Conservation (phyloP, 2,329 filamentous ascomycete genomes). For the Lasiodiplodia hormozganensis region DNA sequence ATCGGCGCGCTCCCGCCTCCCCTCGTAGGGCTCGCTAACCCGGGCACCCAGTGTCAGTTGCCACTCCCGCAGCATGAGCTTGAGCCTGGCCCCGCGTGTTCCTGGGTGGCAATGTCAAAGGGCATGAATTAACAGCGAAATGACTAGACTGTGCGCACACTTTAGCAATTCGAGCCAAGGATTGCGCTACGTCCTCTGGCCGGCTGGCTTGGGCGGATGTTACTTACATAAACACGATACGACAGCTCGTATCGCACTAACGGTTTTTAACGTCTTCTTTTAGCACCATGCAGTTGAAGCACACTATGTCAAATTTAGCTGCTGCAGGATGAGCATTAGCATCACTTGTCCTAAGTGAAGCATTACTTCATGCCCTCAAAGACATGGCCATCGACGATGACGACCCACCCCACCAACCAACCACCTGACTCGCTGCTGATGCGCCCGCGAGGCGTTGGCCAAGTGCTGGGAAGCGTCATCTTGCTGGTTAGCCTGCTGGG, state of each 20-base stretch:
- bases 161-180: not conserved
- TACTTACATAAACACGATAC: slow-evolving; percentile 9
- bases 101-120: not conserved
- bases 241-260: not conserved
- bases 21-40: not conserved
- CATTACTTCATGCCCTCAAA: not conserved
- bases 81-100: slow-evolving; percentile 6
- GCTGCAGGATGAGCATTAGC: slow-evolving; percentile 2
- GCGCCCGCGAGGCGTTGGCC: not conserved
- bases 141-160: not conserved
- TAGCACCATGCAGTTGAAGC: not conserved
- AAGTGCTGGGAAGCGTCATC: slow-evolving; percentile 18
- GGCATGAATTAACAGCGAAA: not conserved
- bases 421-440: slow-evolving; percentile 12
- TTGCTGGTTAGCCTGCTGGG: not conserved
- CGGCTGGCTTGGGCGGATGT: not conserved
- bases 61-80: slow-evolving; percentile 12
- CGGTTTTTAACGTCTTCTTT: not conserved
- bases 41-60: slow-evolving; percentile 4
- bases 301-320: not conserved
- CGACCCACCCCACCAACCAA: not conserved
- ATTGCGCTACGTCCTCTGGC: not conserved
- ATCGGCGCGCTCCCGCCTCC: not conserved
- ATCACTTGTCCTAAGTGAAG: not conserved
- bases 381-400: slow-evolving; percentile 7